Evolutionary conservation across 441 rosid genomes (phyloP), one percentile per base, ranked within the genome.

Genomic region (Pelargonium fulgidum): DNA sequence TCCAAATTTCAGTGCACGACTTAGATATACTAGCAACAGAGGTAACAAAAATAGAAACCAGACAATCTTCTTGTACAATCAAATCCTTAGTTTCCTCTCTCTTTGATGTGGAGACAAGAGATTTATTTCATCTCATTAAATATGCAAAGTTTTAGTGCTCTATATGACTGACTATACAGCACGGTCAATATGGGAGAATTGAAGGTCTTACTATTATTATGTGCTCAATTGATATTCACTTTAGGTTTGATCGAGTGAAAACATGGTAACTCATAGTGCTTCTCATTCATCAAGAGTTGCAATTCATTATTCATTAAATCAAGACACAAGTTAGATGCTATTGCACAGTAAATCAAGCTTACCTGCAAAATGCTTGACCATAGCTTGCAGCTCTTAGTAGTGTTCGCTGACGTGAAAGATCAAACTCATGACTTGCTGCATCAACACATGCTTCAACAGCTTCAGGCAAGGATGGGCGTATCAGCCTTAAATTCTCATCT

Each of bases 341-440:
- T 42, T 50, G 56, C 24, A 76, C 52, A 68, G 14, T 39, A 65
- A 77, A 75, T 61, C 65, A 69, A 33, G 72, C 78, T 75, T 56
- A 95, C 99, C 96, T 90, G 90, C 96, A 92, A 80, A 95, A 95
- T 70, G 98, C 98, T 81, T 95, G 99, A 66, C 99, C 99, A 78
- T 95, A 95, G 82, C 98, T 95, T 65, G 98, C 98, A 72, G 99
- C 96, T 85, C 99, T 85, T 75, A 95, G 73, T 8, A 95, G 80
- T 54, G 87, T 89, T 70, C 83, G 81, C 77, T 88, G 99, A 68
- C 96, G 96, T 59, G 85, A 78, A 76, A 85, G 75, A 78, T 90
- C 89, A 81, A 88, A 95, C 75, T 95, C 99, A 81, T 95, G 92
- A 58, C 98, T 87, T 3, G 97, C 98, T 77, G 98, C 96, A 87